Evolutionary conservation across 495 filamentous ascomycete genomes (phyloP), one percentile per base, ranked within the genome.

Genomic region (Aspergillus nidulans): DNA sequence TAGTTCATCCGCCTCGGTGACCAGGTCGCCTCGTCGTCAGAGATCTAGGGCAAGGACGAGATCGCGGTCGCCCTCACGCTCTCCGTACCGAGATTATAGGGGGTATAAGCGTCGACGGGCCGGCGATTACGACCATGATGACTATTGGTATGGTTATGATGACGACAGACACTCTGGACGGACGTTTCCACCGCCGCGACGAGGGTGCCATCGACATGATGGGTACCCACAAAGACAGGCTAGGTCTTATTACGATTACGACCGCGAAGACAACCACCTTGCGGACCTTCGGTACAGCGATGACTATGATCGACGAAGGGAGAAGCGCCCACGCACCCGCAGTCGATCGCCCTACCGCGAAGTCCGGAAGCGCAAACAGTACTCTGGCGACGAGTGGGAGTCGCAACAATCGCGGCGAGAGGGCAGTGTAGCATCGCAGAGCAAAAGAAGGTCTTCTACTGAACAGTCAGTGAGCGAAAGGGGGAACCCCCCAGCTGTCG

Each of bases 401-500:
- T 36, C 61, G 21, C 63, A 55, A 23, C 57, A 55, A 42, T 62
- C 59, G 41, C 63, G 51, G 24, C 56, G 52, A 41, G 65, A 63
- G 43, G 56, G 52, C 24, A 50, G 43, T 13, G 51, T 49, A 34
- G 52, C 60, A 34, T 60, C 60, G 32, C 54, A 51, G 42, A 64
- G 64, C 56, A 55, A 56, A 48, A 62, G 62, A 56, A 61, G 62
- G 56, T 59, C 75, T 65, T 76, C 69, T 59, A 71, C 65, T 70
- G 77, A 86, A 74, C 78, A 81, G 76, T 81, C 78, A 81, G 81
- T 85, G 83, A 86, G 79, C 81, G 83, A 86, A 76, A 74, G 81
- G 77, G 79, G 77, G 71, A 74, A 73, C 61, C 61, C 75, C 69
- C 73, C 74, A 69, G 69, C 74, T 71, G 69, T 71, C 71, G 74